These are phyloP conservation scores for Thielaviopsis punctulata DNA, from an alignment of 2,329 filamentous ascomycete species.

Conservation along the genomic window DNA sequence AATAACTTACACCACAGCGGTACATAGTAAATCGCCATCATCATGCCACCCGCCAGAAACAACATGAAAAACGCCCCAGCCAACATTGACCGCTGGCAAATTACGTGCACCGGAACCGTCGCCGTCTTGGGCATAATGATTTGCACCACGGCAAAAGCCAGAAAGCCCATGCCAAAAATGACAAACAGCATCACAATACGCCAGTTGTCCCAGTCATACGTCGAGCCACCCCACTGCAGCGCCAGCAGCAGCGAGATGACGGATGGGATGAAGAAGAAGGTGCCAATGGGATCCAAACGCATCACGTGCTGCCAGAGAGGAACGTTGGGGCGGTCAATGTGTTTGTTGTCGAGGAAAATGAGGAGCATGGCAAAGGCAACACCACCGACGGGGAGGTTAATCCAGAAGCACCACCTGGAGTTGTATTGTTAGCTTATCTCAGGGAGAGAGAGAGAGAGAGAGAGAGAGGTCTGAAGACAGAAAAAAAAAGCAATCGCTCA, in stretches of 20 bases:
- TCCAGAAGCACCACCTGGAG: slow-evolving; percentile 38
- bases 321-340: slow-evolving; percentile 15
- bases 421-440: neutral
- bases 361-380: slow-evolving; percentile 31
- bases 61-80: slow-evolving; percentile 29
- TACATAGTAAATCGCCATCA: slow-evolving; percentile 36
- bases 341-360: slow-evolving; percentile 29
- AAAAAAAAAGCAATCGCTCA: slow-evolving; percentile 12
- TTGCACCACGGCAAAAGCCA: slow-evolving; percentile 34
- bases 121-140: slow-evolving; percentile 36
- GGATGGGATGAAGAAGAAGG: slow-evolving; percentile 39
- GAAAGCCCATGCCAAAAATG: slow-evolving; percentile 28
- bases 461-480: neutral
- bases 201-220: slow-evolving; percentile 33
- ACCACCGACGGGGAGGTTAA: slow-evolving; percentile 39
- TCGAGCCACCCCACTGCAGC: slow-evolving; percentile 44
- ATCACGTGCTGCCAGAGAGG: slow-evolving; percentile 26
- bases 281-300: slow-evolving; percentile 41
- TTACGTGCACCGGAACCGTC: slow-evolving; percentile 36
- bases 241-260: slow-evolving; percentile 44
- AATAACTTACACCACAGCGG: slow-evolving; percentile 35
- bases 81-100: slow-evolving; percentile 37
- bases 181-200: slow-evolving; percentile 36
- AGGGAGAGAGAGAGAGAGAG: neutral
- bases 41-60: slow-evolving; percentile 32